phyloP scores from a whole-genome alignment of 768 basidiomycete genomes.

The Tulasnella sp. region DNA sequence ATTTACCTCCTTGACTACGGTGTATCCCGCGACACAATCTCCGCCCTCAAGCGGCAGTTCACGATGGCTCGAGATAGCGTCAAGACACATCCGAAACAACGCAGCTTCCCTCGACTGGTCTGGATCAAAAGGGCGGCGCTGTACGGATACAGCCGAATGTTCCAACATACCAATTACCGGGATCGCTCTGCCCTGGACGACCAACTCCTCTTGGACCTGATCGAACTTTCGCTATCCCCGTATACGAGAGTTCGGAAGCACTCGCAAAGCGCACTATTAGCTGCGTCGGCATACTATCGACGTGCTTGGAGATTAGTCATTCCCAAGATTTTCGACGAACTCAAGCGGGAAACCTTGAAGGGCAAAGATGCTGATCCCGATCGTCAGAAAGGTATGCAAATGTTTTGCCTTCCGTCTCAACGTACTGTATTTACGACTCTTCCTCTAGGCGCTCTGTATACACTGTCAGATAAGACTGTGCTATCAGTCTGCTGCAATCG shows the following conservation, averaged over 20 bases:
- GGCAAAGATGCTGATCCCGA: slow-evolving; percentile 23
- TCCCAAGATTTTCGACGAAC: slow-evolving; percentile 14
- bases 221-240: slow-evolving; percentile 65
- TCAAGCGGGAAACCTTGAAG: slow-evolving; percentile 7
- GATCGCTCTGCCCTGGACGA: slow-evolving; percentile 66
- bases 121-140: slow-evolving; percentile 59
- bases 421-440: neutral
- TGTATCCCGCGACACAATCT: slow-evolving; percentile 45
- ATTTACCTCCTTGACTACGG: slow-evolving; percentile 64
- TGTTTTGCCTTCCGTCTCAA: neutral
- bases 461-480: slow-evolving; percentile 46
- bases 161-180: slow-evolving; percentile 67
- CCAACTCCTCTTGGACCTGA: slow-evolving; percentile 49
- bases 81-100: slow-evolving; percentile 38
- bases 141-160: slow-evolving; percentile 63
- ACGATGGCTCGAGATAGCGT: slow-evolving; percentile 52
- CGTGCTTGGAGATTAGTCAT: slow-evolving; percentile 17
- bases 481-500: slow-evolving; percentile 10
- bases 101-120: slow-evolving; percentile 60
- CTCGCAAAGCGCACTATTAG: neutral
- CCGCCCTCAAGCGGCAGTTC: slow-evolving; percentile 55
- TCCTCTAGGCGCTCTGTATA: slow-evolving; percentile 33
- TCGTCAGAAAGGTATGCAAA: slow-evolving; percentile 21
- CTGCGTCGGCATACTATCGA: slow-evolving; percentile 11
- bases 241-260: slow-evolving; percentile 54